Evolutionary conservation across 176 grass and related monocot genomes (phyloP), one percentile per base, ranked within the genome.

Genomic region (Musa schizocarpa): DNA sequence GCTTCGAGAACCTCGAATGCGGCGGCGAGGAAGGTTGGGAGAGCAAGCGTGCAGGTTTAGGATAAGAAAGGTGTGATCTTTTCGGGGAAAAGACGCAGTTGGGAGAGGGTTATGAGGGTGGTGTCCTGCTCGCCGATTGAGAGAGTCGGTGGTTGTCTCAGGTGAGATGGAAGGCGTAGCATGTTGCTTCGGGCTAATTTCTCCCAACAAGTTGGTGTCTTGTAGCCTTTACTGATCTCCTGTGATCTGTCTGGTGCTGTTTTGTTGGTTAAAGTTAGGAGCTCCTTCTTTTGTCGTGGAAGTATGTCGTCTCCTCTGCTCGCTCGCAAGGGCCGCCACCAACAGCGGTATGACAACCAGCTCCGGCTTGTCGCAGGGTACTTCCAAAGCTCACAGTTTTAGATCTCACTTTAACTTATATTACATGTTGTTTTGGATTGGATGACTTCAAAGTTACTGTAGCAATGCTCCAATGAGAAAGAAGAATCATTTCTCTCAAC

Each of bases 291-390:
- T 71, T 52, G 23, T 74, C 53, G 53, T 10, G 23, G 72, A 57
- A 58, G 4, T 24, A 74, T 74, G 72, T 13, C 72, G 21, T 74
- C 72, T 34, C 52, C 72, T 55, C 52, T 56, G 72, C 53, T 74
- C 9, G 52, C 72, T 74, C 72, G 72, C 9, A 55, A 74, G 23
- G 71, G 71, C 11, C 72, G 72, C 52, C 53, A 74, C 72, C 22
- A 27, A 17, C 72, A 74, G 72, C 72, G 72, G 3, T 74, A 74
- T 56, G 72, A 74, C 23, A 56, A 74, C 53, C 72, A 74, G n/a
- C 52, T 58, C 23, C 52, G 72, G 72, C 72, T 74, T 29, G 72
- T 74, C 2, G 51, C 72, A 10, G 72, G 72, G 72, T 74, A 74
- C 13, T 56, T 61, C 14, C n/a, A 61, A 61, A 19, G 43, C 49